phyloP scores from a whole-genome alignment of 331 rosid species.

The Arachis monticola region DNA sequence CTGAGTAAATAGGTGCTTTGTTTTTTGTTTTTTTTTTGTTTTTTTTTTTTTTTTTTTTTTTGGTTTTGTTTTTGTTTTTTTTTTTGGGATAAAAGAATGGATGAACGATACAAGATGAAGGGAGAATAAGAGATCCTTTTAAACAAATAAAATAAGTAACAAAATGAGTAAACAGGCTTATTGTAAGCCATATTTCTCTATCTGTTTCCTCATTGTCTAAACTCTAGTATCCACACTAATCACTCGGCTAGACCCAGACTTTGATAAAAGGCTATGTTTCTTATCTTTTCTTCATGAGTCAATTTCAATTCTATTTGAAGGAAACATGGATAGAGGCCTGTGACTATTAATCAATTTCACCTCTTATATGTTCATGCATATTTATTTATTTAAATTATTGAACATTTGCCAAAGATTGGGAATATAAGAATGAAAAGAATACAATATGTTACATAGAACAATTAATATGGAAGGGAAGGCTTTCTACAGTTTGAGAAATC shows the following conservation, averaged over 20 bases:
- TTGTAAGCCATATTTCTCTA: not conserved
- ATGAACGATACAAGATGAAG: too few species aligned
- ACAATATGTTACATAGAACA: not conserved
- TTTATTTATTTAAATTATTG: not conserved
- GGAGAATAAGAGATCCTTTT: too few species aligned
- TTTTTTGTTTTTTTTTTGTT: too few species aligned
- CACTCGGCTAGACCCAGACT: not conserved
- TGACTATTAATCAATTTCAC: not conserved
- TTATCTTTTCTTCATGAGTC: not conserved
- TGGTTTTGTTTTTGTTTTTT: too few species aligned
- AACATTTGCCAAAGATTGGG: not conserved
- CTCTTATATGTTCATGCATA: slow-evolving; percentile 5
- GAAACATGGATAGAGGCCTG: not conserved
- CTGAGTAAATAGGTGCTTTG: not conserved
- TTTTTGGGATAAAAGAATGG: too few species aligned
- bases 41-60: too few species aligned
- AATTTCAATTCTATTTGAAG: not conserved
- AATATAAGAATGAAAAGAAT: not conserved
- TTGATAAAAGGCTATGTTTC: not conserved
- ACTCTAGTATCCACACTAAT: not conserved
- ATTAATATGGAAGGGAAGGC: not conserved
- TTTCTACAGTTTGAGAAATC: not conserved
- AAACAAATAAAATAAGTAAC: too few species aligned
- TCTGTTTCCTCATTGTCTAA: not conserved
- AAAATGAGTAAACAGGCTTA: not conserved